Evolutionary conservation across 805 yeast genomes (phyloP).

Genomic region (Yamadazyma phyllophila): DNA sequence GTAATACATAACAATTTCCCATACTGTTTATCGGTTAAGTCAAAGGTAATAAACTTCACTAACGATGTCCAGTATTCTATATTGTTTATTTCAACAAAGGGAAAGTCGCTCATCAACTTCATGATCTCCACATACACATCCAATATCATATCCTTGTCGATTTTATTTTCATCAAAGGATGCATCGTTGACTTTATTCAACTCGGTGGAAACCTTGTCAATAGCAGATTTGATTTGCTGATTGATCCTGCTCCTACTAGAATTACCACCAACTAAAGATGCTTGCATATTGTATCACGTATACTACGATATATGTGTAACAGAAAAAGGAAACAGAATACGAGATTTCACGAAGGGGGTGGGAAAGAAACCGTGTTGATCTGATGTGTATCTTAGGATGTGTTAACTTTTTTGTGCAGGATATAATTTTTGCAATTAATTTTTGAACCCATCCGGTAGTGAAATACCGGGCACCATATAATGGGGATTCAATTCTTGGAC

Average conservation of each 20-base stretch:
- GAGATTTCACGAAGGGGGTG: not conserved
- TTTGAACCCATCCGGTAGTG: too few species aligned
- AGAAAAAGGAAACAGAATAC: not conserved
- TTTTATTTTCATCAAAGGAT: not conserved
- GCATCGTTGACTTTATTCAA: constrained; percentile 2
- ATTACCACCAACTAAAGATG: not conserved
- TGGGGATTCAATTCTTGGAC: too few species aligned
- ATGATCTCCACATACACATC: constrained; percentile 9
- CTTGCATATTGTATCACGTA: not conserved
- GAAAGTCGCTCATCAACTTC: constrained; percentile 10
- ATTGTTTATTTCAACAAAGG: not conserved
- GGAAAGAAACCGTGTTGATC: not conserved
- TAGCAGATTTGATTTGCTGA: constrained; percentile 2
- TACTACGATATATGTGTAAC: not conserved
- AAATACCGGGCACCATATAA: too few species aligned
- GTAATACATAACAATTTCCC: constrained; percentile 2
- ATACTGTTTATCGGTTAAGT: not conserved
- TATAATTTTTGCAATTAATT: not conserved
- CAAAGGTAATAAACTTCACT: constrained; percentile 1
- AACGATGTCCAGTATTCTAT: constrained; percentile 7
- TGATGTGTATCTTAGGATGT: not conserved
- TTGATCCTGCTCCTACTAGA: not conserved
- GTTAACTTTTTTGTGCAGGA: constrained; percentile 1
- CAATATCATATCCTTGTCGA: constrained; percentile 6
- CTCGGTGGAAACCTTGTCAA: constrained; percentile 8